Conservation (phyloP, 495 filamentous ascomycete genomes). For the Tirmania nivea region DNA sequence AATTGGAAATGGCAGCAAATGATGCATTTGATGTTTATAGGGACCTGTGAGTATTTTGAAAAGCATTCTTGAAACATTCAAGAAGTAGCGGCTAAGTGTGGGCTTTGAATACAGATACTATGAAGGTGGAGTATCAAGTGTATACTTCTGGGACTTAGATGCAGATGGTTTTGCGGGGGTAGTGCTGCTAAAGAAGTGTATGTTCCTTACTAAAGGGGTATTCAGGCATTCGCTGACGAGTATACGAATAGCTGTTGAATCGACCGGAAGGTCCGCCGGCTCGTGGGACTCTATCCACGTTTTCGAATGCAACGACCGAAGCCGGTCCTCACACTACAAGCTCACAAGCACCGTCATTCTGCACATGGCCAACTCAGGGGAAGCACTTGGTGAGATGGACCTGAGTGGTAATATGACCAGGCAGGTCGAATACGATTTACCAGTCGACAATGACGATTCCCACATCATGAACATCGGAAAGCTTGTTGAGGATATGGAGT, state of each 20-base stretch:
- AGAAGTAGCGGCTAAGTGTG: too few relatives aligned
- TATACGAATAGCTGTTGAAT: slow-evolving; percentile 30
- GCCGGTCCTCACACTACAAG: slow-evolving; percentile 83
- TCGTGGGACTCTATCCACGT: slow-evolving; percentile 98
- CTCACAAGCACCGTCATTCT: slow-evolving; percentile 93
- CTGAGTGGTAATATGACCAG: slow-evolving; percentile 93
- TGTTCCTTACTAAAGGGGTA: slow-evolving; percentile 8
- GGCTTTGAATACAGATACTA: slow-evolving; percentile 40
- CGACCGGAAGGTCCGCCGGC: slow-evolving; percentile 50
- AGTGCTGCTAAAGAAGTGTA: slow-evolving; percentile 84
- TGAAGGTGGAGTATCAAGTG: slow-evolving; percentile 81
- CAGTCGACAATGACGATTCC: slow-evolving; percentile 71
- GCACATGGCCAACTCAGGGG: slow-evolving; percentile 48
- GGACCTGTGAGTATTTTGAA: slow-evolving; percentile 37
- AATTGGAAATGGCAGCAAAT: slow-evolving; percentile 82
- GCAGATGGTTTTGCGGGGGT: slow-evolving; percentile 86
- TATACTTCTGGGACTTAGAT: slow-evolving; percentile 97
- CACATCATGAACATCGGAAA: slow-evolving; percentile 86
- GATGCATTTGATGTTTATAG: slow-evolving; percentile 95
- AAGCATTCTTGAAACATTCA: too few relatives aligned
- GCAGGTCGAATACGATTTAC: slow-evolving; percentile 76
- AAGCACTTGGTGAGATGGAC: slow-evolving; percentile 70
- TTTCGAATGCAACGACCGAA: slow-evolving; percentile 82
- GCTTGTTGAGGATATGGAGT: slow-evolving; percentile 97
- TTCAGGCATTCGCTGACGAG: slow-evolving; percentile 3